Percentiles rank a stretch among this genome's conserved stretches.
Evolutionary conservation across 2,329 filamentous ascomycete genomes (phyloP).

Genomic region (Apiospora marii): DNA sequence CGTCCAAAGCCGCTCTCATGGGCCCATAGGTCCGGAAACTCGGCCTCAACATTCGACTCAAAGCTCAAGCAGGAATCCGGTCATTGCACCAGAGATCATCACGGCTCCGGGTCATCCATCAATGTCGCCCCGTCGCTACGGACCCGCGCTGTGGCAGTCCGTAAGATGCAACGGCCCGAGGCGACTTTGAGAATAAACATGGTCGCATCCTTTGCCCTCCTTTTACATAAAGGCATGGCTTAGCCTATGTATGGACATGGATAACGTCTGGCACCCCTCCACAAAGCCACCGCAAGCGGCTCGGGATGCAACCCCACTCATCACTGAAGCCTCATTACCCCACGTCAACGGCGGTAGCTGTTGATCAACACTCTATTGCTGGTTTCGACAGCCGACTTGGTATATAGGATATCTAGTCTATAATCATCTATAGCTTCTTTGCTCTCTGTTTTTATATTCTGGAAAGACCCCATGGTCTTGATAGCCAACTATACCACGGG

Average conservation of each 20-base stretch:
- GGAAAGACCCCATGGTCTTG: too few species aligned
- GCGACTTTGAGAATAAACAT: background rate
- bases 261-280: too few species aligned
- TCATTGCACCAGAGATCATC: too few species aligned
- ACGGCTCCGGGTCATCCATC: too few species aligned
- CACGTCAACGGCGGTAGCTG: background rate
- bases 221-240: background rate
- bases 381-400: background rate
- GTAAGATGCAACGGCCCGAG: background rate
- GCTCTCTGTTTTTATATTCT: background rate
- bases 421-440: background rate
- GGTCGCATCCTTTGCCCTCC: background rate
- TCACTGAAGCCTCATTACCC: background rate
- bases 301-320: slow-evolving; percentile 7
- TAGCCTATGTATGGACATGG: background rate
- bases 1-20: too few species aligned
- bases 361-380: background rate
- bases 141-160: too few species aligned
- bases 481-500: background rate
- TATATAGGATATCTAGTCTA: slow-evolving; percentile 8
- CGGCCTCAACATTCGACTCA: too few species aligned
- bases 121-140: too few species aligned
- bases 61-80: too few species aligned
- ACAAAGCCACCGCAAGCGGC: background rate
- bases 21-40: too few species aligned